Base-by-base conservation (phyloP, 768 basidiomycete species). In the Agrocybe praecox region DNA sequence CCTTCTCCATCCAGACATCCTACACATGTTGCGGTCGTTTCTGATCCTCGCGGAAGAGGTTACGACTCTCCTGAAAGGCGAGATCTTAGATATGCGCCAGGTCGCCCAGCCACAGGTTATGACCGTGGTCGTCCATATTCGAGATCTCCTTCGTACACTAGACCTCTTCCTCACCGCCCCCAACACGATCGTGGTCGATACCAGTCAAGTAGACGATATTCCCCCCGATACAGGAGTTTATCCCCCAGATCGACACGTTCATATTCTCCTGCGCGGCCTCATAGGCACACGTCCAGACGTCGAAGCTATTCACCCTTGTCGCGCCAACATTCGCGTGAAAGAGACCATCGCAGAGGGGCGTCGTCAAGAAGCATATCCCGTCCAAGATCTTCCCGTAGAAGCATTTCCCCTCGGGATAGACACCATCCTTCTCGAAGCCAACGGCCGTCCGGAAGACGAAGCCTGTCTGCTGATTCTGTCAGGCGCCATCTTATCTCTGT, bases 1-100 rank as follows among this genome's bases (percentile, higher is more conserved):
- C 44, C 52, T 43, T 66, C 66, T 15, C 58, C 52, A 4, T 55
- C 60, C 18, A 55, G 57, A 32, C 61, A 34, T n/a, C 54, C 58
- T 22, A 56, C 58, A 10, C 60, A 55, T 7, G 46, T 63, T 26
- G 55, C 59, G 46, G 53, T 63, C 23, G 53, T 63, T 42, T 48
- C 56, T 2, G 61, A 62, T 33, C 57, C 58, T 55, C 56, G 54
- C 22, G 42, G 26, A 22, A 34, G 46, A 18, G 48, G 48, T 33
- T 19, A 49, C 33, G 21, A 46, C 42, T 51, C 46, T 48, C 54
- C 57, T 2, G 54, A 53, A 11, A n/a, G 59, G 24, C 19, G 24
- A 47, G 57, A 59, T 44, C 61, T 60, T 32, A 43, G 33, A 22
- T 23, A 54, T 18, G 54, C 53, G 23, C 52, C 57, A 21, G 18